A percentile compares a stretch with the other conserved stretches of the same genome.
Evolutionary conservation across 1,284 basidiomycete species (phyloP).

Genomic region (Jaminaea rosea): DNA sequence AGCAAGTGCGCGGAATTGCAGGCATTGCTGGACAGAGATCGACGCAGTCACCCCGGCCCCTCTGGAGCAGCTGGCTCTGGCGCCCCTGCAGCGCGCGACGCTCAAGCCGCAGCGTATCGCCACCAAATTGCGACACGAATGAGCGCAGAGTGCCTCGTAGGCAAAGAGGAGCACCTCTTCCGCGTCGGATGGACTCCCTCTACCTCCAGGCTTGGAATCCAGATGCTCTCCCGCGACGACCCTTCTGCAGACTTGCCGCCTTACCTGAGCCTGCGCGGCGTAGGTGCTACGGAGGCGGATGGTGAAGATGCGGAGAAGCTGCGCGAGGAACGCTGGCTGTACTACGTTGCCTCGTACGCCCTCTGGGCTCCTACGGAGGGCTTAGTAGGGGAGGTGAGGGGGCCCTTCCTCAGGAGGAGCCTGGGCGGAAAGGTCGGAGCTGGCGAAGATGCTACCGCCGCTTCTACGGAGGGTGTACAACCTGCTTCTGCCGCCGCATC

Average conservation of each 20-base stretch:
- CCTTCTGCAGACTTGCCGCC: background rate
- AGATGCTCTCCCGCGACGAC: conserved; percentile 82
- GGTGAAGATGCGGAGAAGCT: conserved; percentile 67
- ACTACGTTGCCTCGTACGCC: conserved; percentile 77
- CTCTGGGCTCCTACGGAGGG: conserved; percentile 46
- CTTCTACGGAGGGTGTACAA: too few relatives aligned
- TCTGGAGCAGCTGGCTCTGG: background rate
- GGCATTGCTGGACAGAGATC: conserved; percentile 68
- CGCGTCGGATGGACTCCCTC: conserved; percentile 72
- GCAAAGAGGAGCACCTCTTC: conserved; percentile 83
- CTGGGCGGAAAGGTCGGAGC: background rate
- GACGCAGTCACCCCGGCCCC: conserved; percentile 35
- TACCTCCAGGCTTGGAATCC: conserved; percentile 65
- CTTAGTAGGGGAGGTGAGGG: conserved; percentile 28
- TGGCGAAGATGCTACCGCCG: background rate
- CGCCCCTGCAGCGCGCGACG: background rate
- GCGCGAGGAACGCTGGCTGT: conserved; percentile 71
- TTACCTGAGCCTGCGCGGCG: background rate
- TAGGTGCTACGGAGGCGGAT: conserved; percentile 58
- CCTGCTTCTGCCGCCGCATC: background rate
- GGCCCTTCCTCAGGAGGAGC: conserved; percentile 38
- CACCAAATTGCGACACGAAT: conserved; percentile 77
- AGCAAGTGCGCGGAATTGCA: conserved; percentile 74
- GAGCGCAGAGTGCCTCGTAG: conserved; percentile 71
- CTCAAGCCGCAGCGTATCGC: conserved; percentile 55